Evolutionary conservation across 768 basidiomycete genomes (phyloP).

Genomic region (Pleurotus salmoneostramineus): DNA sequence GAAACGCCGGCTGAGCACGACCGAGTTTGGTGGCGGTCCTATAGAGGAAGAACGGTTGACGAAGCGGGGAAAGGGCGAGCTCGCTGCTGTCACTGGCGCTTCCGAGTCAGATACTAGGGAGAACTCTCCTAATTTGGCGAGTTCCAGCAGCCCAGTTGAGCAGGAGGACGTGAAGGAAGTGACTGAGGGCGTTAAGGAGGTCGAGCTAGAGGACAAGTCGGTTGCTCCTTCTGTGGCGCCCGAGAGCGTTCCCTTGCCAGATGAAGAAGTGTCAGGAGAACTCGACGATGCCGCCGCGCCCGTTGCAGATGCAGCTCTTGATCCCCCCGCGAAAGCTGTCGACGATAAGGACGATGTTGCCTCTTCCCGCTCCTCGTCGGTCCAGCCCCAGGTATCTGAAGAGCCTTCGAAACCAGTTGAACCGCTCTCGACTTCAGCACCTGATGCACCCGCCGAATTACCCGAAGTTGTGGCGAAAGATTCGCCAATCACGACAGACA

Average conservation of each 20-base stretch:
- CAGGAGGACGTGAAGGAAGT: conserved; percentile 61
- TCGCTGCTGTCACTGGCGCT: conserved; percentile 25
- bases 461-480: background rate
- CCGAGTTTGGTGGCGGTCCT: conserved; percentile 36
- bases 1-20: conserved; percentile 60
- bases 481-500: background rate
- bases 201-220: conserved; percentile 51
- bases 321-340: background rate
- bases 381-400: background rate
- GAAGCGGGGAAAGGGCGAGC: conserved; percentile 45
- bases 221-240: conserved; percentile 17
- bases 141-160: conserved; percentile 31
- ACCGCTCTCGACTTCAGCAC: background rate
- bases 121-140: conserved; percentile 17
- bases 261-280: conserved; percentile 6
- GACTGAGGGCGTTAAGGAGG: conserved; percentile 65
- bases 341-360: conserved; percentile 5
- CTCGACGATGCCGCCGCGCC: conserved; percentile 1
- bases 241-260: conserved; percentile 8
- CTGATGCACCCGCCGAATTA: background rate
- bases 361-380: conserved; percentile 2
- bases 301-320: background rate
- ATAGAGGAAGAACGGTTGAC: conserved; percentile 35
- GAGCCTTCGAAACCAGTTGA: background rate
- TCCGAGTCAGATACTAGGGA: conserved; percentile 15